Conservation (phyloP, 208 protist species). For the Trypanosoma avium region DNA sequence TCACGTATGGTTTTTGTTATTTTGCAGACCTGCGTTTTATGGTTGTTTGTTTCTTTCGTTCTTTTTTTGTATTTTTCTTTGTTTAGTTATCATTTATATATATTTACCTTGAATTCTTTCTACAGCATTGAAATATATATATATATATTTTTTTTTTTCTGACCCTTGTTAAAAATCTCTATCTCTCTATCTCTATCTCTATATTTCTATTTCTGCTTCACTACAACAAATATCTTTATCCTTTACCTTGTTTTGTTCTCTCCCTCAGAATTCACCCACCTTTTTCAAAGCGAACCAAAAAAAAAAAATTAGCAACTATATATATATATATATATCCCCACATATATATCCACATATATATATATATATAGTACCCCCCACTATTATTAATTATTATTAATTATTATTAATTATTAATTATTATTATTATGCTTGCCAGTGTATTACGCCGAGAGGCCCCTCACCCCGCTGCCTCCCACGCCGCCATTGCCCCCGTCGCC, state of each 20-base stretch:
- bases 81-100: too few species aligned
- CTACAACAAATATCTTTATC: too few species aligned
- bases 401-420: neutral
- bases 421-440: slow-evolving; percentile 55
- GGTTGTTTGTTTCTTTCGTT: slow-evolving; percentile 14
- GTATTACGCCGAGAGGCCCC: slow-evolving; percentile 55
- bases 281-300: neutral
- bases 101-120: too few species aligned
- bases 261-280: neutral
- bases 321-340: neutral
- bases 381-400: neutral
- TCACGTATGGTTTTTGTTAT: neutral
- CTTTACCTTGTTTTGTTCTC: too few species aligned
- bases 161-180: too few species aligned
- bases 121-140: too few species aligned
- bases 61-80: slow-evolving; percentile 16
- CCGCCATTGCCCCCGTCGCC: slow-evolving; percentile 53
- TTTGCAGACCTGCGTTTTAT: neutral
- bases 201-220: too few species aligned
- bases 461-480: slow-evolving; percentile 29
- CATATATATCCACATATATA: slow-evolving; percentile 3
- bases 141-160: too few species aligned
- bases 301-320: neutral
- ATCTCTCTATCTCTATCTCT: too few species aligned
- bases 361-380: slow-evolving; percentile 15